Conservation (phyloP, 148 eudicot species). For the Hydrangea macrophylla region DNA sequence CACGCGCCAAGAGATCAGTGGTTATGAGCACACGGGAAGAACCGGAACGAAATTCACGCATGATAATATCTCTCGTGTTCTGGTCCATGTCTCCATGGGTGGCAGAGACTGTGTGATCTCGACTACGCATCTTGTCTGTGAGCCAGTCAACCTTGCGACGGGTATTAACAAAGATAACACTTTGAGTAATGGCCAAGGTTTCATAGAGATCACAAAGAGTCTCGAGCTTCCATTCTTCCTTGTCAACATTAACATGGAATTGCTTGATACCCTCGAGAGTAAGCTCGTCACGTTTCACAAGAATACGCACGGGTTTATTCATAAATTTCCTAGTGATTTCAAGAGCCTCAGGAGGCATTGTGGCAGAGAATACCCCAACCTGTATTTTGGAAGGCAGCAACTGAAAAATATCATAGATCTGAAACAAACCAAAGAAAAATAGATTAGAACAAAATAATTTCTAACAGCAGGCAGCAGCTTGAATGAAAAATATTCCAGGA, state of each 20-base stretch:
- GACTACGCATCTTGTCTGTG: conserved; percentile 76
- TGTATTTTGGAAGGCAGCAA: conserved; percentile 68
- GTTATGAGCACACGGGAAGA: conserved; percentile 76
- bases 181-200: conserved; percentile 69
- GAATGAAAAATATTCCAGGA: background rate
- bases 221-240: conserved; percentile 81
- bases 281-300: conserved; percentile 82
- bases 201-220: conserved; percentile 76
- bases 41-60: conserved; percentile 76
- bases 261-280: conserved; percentile 84
- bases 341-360: conserved; percentile 82
- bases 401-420: conserved; percentile 74
- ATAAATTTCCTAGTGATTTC: conserved; percentile 77
- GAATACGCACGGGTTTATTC: conserved; percentile 78
- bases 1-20: conserved; percentile 76
- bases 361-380: conserved; percentile 78
- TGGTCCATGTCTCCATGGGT: conserved; percentile 89
- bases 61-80: conserved; percentile 67
- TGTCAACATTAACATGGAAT: conserved; percentile 70
- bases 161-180: conserved; percentile 75
- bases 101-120: conserved; percentile 80
- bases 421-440: conserved; percentile 9
- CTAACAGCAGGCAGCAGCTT: background rate
- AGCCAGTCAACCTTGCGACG: conserved; percentile 80
- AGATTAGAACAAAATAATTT: background rate